Evolutionary conservation across 352 stramenopile species (phyloP).

Genomic region (Globisporangium middletonii): DNA sequence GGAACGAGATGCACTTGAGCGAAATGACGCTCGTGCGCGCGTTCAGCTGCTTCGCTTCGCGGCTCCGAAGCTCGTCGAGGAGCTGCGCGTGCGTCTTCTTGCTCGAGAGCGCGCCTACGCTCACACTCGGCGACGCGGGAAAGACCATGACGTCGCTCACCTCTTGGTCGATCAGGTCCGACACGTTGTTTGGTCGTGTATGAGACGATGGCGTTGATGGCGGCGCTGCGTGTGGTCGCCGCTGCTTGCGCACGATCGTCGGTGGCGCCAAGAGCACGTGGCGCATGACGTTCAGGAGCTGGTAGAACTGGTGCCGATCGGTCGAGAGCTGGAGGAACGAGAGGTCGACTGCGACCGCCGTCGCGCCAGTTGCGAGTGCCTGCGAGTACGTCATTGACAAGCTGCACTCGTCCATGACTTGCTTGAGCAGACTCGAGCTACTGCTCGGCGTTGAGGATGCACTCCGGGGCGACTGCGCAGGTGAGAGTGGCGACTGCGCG

Average conservation of each 20-base stretch:
- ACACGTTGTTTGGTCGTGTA: background rate
- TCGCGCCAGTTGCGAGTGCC: constrained; percentile 30
- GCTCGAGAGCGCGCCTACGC: constrained; percentile 12
- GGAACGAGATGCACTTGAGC: constrained; percentile 70
- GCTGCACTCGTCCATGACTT: constrained; percentile 79
- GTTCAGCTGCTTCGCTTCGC: constrained; percentile 44
- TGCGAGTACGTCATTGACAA: constrained; percentile 55
- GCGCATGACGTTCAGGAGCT: constrained; percentile 68
- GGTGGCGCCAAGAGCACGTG: constrained; percentile 72
- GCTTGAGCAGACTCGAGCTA: constrained; percentile 43
- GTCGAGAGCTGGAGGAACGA: constrained; percentile 69
- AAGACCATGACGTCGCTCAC: constrained; percentile 24
- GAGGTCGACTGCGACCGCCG: constrained; percentile 50
- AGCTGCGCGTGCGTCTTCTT: constrained; percentile 63
- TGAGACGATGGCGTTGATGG: background rate
- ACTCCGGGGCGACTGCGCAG: constrained; percentile 2
- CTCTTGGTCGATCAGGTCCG: constrained; percentile 15
- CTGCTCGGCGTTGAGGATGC: constrained; percentile 4
- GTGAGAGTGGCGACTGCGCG: constrained; percentile 19
- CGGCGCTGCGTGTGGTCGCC: constrained; percentile 10
- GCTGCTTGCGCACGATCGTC: constrained; percentile 21
- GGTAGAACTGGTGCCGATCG: constrained; percentile 78
- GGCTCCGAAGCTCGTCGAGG: constrained; percentile 58
- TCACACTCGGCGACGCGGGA: constrained; percentile 19
- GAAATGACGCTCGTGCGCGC: constrained; percentile 27